Evolutionary conservation across 1,284 basidiomycete species (phyloP).

Genomic region (Boletus smithii): DNA sequence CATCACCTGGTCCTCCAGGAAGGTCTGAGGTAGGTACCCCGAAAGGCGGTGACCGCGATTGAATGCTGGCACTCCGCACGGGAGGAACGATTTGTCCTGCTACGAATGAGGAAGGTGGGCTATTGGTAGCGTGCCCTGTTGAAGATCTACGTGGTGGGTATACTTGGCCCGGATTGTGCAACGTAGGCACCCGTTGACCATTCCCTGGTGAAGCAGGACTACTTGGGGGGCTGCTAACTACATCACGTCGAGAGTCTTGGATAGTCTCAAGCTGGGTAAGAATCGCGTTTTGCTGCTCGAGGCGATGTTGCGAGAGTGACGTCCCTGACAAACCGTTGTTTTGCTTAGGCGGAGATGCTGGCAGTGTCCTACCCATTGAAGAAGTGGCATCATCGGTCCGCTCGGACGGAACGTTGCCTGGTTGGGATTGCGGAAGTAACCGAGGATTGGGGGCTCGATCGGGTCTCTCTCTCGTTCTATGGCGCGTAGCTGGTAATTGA

Average conservation of each 20-base stretch:
- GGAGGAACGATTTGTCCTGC: conserved; percentile 42
- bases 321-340: conserved; percentile 3
- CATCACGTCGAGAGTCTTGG: conserved; percentile 10
- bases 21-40: conserved; percentile 11
- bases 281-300: conserved; percentile 6
- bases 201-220: conserved; percentile 26
- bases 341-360: conserved; percentile 4
- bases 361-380: background rate
- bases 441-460: conserved; percentile 26
- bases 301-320: conserved; percentile 4
- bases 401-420: conserved; percentile 1
- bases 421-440: conserved; percentile 3
- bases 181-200: conserved; percentile 19
- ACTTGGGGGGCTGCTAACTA: conserved; percentile 1
- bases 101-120: conserved; percentile 32
- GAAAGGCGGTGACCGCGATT: conserved; percentile 24
- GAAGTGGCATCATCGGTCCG: background rate
- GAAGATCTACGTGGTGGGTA: conserved; percentile 24
- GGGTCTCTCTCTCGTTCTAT: conserved; percentile 18
- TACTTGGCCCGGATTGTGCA: conserved; percentile 15
- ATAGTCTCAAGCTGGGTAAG: conserved; percentile 1
- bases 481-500: conserved; percentile 5
- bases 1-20: conserved; percentile 12
- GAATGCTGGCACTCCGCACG: conserved; percentile 42
- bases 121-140: conserved; percentile 5